These are phyloP conservation scores for Aspergillus calidoustus DNA, from an alignment of 2,329 filamentous ascomycete genomes.

Conservation along the genomic window DNA sequence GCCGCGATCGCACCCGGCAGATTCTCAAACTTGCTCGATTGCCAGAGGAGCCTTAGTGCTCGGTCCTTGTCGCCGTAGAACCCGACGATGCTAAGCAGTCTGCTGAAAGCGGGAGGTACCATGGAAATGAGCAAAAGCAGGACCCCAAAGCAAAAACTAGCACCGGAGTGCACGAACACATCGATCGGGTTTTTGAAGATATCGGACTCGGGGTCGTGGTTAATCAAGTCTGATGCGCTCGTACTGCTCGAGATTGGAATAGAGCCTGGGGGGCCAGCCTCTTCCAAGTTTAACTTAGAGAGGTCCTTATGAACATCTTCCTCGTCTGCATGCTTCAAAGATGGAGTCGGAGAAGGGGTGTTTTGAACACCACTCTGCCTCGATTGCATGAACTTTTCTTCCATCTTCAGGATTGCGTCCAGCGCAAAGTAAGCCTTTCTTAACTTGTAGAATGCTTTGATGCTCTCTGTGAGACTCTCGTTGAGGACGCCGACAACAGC, in stretches of 20 bases:
- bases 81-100: constrained; percentile 82
- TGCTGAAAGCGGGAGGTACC: constrained; percentile 88
- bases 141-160: constrained; percentile 87
- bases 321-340: constrained; percentile 9
- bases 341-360: constrained; percentile 15
- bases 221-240: constrained; percentile 36
- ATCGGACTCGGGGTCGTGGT: constrained; percentile 62
- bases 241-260: constrained; percentile 27
- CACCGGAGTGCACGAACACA: constrained; percentile 84
- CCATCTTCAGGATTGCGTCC: constrained; percentile 76
- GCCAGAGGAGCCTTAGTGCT: constrained; percentile 87
- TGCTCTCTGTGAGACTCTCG: constrained; percentile 87
- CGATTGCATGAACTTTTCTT: constrained; percentile 61
- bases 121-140: constrained; percentile 87
- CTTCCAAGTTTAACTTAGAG: constrained; percentile 29
- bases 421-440: constrained; percentile 85
- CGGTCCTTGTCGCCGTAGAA: constrained; percentile 86
- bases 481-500: constrained; percentile 88
- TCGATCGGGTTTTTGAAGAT: constrained; percentile 78
- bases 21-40: constrained; percentile 81
- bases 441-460: constrained; percentile 91
- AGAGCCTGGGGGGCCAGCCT: constrained; percentile 8
- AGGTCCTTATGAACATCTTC: constrained; percentile 25
- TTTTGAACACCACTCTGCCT: constrained; percentile 22
- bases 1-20: constrained; percentile 91